A percentile compares a stretch with the other conserved stretches of the same genome.
These are phyloP conservation scores for Fusarium agapanthi DNA, from an alignment of 2,329 filamentous ascomycete species.

Conservation along the genomic window DNA sequence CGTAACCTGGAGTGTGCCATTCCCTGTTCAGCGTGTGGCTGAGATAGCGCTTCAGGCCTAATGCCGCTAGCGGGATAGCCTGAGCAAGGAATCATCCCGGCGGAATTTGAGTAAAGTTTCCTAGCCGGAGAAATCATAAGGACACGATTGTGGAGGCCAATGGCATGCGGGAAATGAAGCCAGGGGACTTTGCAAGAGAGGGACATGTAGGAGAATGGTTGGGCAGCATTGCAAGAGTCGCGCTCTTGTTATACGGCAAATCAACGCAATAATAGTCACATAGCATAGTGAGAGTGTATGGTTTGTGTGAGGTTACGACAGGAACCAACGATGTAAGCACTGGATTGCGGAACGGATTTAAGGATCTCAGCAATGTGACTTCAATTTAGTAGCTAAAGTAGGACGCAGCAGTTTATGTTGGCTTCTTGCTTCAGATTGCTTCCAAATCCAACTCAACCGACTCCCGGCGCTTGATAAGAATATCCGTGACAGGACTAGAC, in stretches of 20 bases:
- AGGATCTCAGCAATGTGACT: accelerated
- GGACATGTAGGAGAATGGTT: no score
- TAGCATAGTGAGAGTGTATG: accelerated
- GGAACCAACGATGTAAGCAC: accelerated
- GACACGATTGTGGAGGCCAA: background rate
- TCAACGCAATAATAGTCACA: accelerated
- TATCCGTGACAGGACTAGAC: background rate
- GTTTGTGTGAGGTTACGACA: accelerated
- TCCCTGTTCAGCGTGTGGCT: background rate
- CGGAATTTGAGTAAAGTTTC: background rate
- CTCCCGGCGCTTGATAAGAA: background rate
- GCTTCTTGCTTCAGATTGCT: background rate
- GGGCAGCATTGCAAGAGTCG: background rate
- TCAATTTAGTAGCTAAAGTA: no score
- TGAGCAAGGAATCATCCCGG: background rate
- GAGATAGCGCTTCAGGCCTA: background rate
- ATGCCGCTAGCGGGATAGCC: background rate
- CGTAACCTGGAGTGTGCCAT: background rate
- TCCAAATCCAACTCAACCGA: background rate
- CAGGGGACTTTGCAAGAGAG: background rate
- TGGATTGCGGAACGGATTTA: accelerated
- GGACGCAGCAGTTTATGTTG: accelerated
- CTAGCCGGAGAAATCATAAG: background rate
- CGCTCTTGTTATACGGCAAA: background rate
- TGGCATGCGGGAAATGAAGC: accelerated